phyloP scores from a whole-genome alignment of 2,329 filamentous ascomycete genomes.

The Phaeosphaeria sp. region DNA sequence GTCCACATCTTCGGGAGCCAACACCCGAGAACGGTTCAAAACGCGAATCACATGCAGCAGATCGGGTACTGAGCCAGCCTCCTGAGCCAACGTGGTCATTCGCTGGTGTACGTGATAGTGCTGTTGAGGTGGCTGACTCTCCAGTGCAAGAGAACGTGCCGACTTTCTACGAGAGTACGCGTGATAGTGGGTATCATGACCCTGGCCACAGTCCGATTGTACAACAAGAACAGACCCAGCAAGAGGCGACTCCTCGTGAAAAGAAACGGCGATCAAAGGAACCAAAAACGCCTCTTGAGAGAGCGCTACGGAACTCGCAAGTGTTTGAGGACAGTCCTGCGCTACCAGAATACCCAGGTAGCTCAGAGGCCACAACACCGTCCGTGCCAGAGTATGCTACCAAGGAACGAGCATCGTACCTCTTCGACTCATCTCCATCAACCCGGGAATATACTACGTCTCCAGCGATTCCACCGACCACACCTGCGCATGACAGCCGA shows the following conservation, averaged over 20 bases:
- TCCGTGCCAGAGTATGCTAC: conserved; percentile 41
- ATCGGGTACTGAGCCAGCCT: conserved; percentile 12
- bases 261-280: conserved; percentile 31
- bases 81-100: conserved; percentile 47
- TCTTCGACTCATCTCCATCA: conserved; percentile 48
- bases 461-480: conserved; percentile 26
- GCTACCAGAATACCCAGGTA: conserved; percentile 29
- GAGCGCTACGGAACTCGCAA: conserved; percentile 12
- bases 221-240: conserved; percentile 15
- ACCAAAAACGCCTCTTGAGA: conserved; percentile 23
- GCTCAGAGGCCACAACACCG: conserved; percentile 25
- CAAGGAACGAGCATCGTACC: conserved; percentile 44
- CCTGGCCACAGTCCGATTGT: conserved; percentile 18
- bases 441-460: conserved; percentile 40
- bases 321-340: conserved; percentile 31
- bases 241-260: conserved; percentile 17
- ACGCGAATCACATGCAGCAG: conserved; percentile 5
- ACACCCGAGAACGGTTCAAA: background rate
- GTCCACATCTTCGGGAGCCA: conserved; percentile 11
- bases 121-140: conserved; percentile 54
- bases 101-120: conserved; percentile 52
- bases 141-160: conserved; percentile 42
- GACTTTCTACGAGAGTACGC: conserved; percentile 34
- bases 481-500: conserved; percentile 22
- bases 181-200: conserved; percentile 55